A percentile compares a stretch with the other conserved stretches of the same genome.
phyloP scores from a whole-genome alignment of 768 basidiomycete genomes.

The Trametes cinnabarina region DNA sequence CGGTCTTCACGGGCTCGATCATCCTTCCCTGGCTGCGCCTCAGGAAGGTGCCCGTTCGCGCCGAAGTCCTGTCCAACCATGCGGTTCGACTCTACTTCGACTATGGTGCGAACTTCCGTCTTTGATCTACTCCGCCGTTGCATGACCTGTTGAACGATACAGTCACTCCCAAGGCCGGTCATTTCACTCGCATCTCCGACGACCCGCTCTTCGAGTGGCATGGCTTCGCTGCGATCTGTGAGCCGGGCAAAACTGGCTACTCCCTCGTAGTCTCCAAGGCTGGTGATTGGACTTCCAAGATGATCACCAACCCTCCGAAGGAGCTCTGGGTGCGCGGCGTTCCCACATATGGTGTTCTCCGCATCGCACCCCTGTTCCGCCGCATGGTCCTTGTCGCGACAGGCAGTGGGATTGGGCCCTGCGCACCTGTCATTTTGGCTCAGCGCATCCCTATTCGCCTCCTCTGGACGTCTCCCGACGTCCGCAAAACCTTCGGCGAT shows the following conservation, averaged over 20 bases:
- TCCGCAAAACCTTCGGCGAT: slow-evolving; percentile 60
- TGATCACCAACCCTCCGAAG: slow-evolving; percentile 52
- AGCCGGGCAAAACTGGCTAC: slow-evolving; percentile 38
- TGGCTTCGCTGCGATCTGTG: slow-evolving; percentile 53
- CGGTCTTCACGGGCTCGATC: slow-evolving; percentile 53
- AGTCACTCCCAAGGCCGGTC: slow-evolving; percentile 35
- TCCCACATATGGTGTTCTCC: slow-evolving; percentile 53
- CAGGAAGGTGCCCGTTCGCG: slow-evolving; percentile 51
- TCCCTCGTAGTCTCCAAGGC: slow-evolving; percentile 57
- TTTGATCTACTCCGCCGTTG: slow-evolving; percentile 23
- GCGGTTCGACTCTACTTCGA: slow-evolving; percentile 59
- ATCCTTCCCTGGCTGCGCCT: slow-evolving; percentile 60
- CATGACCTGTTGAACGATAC: not conserved
- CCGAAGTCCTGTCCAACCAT: slow-evolving; percentile 54
- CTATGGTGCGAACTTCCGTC: slow-evolving; percentile 40
- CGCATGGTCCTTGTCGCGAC: slow-evolving; percentile 58
- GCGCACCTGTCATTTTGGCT: slow-evolving; percentile 53
- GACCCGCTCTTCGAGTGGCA: slow-evolving; percentile 58
- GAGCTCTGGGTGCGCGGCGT: slow-evolving; percentile 58
- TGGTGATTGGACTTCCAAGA: slow-evolving; percentile 58
- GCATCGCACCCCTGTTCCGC: slow-evolving; percentile 54
- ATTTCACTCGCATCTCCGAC: slow-evolving; percentile 38
- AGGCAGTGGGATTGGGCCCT: slow-evolving; percentile 60
- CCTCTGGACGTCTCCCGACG: slow-evolving; percentile 63
- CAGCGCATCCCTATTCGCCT: slow-evolving; percentile 50